Evolutionary conservation across 768 basidiomycete species (phyloP), one percentile per base, ranked within the genome.

Genomic region (Lanmaoa pseudosensibilis): DNA sequence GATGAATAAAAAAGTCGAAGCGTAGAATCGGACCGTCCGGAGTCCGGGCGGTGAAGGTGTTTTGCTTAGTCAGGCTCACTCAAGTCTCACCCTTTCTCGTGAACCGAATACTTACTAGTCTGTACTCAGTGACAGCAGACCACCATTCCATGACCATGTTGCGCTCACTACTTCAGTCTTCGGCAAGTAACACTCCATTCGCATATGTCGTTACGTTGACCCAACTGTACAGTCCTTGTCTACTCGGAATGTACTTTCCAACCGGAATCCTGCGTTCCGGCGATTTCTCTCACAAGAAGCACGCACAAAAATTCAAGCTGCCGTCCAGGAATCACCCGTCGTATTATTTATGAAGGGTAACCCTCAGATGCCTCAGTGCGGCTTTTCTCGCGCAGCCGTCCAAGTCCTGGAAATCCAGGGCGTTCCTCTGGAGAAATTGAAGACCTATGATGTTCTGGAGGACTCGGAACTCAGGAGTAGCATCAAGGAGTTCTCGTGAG

Each of bases 271-370:
- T 13, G 25, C 49, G 18, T 50, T 50, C n/a, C 57, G 66, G 4
- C 81, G 90, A 27, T 81, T 78, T 60, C 77, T 92, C 46, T 83
- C 85, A 5, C 78, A 84, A 33, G 83, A 90, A 56, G 76, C 81
- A 5, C 82, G 87, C 21, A 63, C 78, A 12, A 75, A 81, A 64
- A 83, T 92, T n/a, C 82, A 89, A 68, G 72, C 83, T 62, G 94
- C 94, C 3, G 82, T 98, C 27, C 74, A 79, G 9, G 75, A 81
- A 1, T 83, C 82, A 43, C 94, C 94, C 0, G 81, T 98, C 7
- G 97, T 99, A 1, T 77, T 98, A 5, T 98, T 99, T 78, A 98
- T 99, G 96, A 99, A 99, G 70, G 97, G 97, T 11, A 93, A 89
- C 16, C 93, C 91, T 0, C 80, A 85, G 23, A 69, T 78, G 7